These are phyloP conservation scores for Pinus albicaulis DNA, from an alignment of 75 land plant genomes.

Conservation along the genomic window DNA sequence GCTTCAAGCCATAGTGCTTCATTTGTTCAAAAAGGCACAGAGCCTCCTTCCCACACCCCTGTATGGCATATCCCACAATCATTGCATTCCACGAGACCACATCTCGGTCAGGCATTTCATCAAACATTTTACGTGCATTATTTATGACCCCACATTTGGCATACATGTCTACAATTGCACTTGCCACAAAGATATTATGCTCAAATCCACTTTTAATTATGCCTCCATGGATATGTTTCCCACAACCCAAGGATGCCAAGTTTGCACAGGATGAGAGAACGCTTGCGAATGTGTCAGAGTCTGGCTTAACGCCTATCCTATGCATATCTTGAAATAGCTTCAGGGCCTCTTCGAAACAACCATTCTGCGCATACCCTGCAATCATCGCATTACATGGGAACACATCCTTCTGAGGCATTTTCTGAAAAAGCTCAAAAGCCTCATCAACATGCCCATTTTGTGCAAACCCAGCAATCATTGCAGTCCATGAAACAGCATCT, in stretches of 20 bases:
- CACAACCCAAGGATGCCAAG: constrained; percentile 44
- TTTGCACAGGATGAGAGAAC: constrained; percentile 60
- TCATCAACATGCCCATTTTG: constrained; percentile 1
- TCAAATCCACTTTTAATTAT: constrained; percentile 34
- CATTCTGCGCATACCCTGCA: constrained; percentile 51
- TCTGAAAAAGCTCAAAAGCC: constrained; percentile 55
- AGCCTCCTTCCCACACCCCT: constrained; percentile 13
- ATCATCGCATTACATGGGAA: constrained; percentile 63
- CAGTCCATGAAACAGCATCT: too few species aligned
- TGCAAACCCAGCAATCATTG: too few species aligned
- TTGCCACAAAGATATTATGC: constrained; percentile 50
- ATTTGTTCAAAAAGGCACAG: constrained; percentile 13
- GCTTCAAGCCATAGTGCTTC: constrained; percentile 3
- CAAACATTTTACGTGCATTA: constrained; percentile 39
- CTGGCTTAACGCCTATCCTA: constrained; percentile 16
- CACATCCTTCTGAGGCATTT: constrained; percentile 41
- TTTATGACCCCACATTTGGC: constrained; percentile 47
- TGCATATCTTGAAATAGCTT: constrained; percentile 42
- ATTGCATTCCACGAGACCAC: constrained; percentile 63
- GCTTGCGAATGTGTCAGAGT: constrained; percentile 44
- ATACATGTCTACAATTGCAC: constrained; percentile 66
- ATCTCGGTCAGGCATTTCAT: constrained; percentile 38
- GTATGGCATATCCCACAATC: constrained; percentile 34
- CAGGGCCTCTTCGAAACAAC: constrained; percentile 37
- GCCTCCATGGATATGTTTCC: constrained; percentile 52